phyloP scores from a whole-genome alignment of 2,329 filamentous ascomycete species.

The Lomentospora prolificans region DNA sequence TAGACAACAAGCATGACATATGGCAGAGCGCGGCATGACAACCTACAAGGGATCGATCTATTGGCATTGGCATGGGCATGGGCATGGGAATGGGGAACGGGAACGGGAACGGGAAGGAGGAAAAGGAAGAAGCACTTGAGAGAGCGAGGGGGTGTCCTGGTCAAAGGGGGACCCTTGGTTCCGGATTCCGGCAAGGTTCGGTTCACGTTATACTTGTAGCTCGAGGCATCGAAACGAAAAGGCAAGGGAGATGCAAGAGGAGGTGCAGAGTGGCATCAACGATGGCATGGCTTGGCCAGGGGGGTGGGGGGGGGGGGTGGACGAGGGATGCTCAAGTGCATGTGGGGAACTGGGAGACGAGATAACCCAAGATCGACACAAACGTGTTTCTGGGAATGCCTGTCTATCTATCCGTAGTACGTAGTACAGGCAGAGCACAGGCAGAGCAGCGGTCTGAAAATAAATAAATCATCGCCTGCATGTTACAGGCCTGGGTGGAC shows the following conservation, averaged over 20 bases:
- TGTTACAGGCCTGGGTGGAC: too few species aligned
- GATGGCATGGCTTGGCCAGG: background rate
- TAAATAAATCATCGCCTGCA: too few species aligned
- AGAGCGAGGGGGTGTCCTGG: background rate
- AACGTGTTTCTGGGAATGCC: background rate
- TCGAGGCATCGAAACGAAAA: background rate
- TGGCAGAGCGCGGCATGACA: too few species aligned
- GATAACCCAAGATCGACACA: background rate
- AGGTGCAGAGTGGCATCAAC: background rate
- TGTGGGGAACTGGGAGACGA: background rate
- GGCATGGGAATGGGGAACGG: too few species aligned
- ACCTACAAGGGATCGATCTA: too few species aligned
- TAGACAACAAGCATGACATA: too few species aligned
- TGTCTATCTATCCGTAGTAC: too few species aligned
- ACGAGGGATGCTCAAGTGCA: too few species aligned
- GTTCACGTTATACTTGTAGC: slow-evolving; percentile 1
- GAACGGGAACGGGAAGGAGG: background rate
- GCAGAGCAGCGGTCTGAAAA: too few species aligned
- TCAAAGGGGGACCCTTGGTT: background rate
- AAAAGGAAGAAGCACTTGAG: background rate
- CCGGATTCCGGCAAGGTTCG: background rate
- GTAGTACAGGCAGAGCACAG: too few species aligned
- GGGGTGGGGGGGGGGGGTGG: background rate
- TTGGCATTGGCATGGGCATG: too few species aligned
- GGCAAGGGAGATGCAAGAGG: too few species aligned